These are phyloP conservation scores for Daldinia grandis DNA, from an alignment of 495 filamentous ascomycete genomes.

Conservation along the genomic window DNA sequence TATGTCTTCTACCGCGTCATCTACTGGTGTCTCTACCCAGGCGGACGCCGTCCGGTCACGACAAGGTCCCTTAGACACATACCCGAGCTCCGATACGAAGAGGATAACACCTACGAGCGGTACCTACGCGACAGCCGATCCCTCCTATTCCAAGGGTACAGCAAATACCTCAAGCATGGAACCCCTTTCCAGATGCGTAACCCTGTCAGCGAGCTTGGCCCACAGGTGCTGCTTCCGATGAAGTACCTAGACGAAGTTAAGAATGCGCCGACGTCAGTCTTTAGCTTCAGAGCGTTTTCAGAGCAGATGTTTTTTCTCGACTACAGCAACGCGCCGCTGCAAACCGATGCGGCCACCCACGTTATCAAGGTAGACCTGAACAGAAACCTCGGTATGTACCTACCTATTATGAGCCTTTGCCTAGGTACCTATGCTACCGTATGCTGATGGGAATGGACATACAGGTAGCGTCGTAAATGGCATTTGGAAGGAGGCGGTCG, in stretches of 20 bases:
- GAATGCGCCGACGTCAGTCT: neutral
- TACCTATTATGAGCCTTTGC: neutral
- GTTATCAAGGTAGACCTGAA: neutral
- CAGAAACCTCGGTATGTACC: neutral
- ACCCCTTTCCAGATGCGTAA: neutral
- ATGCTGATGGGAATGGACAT: neutral
- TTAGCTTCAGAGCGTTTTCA: neutral
- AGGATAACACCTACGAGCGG: neutral
- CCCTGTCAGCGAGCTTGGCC: neutral
- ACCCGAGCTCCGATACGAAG: neutral
- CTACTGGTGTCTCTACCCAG: neutral
- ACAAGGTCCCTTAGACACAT: neutral
- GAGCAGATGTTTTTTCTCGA: neutral
- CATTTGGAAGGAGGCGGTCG: neutral
- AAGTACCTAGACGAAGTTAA: neutral
- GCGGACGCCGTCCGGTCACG: neutral
- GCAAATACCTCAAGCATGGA: neutral
- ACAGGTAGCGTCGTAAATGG: neutral
- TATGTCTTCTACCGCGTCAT: neutral
- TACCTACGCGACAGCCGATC: neutral
- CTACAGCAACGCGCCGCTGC: neutral
- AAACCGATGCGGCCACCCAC: neutral
- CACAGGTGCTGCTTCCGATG: neutral
- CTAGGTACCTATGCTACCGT: neutral
- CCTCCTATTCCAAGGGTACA: neutral